Conservation (phyloP, 1,284 basidiomycete genomes). For the Apiotrichum domesticum region DNA sequence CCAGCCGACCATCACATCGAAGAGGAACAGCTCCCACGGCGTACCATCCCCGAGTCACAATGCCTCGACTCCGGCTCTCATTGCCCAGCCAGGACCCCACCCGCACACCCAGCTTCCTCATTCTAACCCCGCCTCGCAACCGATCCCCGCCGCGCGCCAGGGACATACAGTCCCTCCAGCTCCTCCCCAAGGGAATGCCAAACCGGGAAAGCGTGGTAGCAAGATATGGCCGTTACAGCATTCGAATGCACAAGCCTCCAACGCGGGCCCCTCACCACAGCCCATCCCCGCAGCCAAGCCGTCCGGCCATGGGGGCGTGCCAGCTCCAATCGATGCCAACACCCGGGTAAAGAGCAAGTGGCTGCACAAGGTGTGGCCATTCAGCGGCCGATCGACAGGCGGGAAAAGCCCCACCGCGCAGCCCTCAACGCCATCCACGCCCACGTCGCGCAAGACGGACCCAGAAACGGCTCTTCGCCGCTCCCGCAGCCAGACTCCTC, state of each 20-base stretch:
- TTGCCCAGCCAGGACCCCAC: not conserved
- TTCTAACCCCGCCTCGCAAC: not conserved
- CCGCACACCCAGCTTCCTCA: not conserved
- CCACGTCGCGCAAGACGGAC: no score
- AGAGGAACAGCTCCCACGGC: no score
- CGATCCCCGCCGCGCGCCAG: not conserved
- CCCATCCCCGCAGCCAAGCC: not conserved
- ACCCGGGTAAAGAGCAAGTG: not conserved
- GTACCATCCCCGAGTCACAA: not conserved
- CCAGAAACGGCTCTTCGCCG: no score
- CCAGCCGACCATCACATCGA: not conserved
- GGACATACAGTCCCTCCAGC: not conserved
- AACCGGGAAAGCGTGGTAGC: not conserved
- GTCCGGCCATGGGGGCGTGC: no score
- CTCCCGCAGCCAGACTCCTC: no score
- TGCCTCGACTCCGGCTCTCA: not conserved
- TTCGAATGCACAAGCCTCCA: not conserved
- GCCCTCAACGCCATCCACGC: no score
- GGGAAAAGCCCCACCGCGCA: no score
- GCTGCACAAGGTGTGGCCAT: slow-evolving; percentile 1
- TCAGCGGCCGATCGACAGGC: not conserved
- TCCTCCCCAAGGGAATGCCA: not conserved
- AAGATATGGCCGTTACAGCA: not conserved
- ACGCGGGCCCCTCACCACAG: not conserved
- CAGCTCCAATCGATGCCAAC: not conserved